Evolutionary conservation across 1,139 yeast genomes (phyloP).

Genomic region (Keqinozyma sinolaborantium): DNA sequence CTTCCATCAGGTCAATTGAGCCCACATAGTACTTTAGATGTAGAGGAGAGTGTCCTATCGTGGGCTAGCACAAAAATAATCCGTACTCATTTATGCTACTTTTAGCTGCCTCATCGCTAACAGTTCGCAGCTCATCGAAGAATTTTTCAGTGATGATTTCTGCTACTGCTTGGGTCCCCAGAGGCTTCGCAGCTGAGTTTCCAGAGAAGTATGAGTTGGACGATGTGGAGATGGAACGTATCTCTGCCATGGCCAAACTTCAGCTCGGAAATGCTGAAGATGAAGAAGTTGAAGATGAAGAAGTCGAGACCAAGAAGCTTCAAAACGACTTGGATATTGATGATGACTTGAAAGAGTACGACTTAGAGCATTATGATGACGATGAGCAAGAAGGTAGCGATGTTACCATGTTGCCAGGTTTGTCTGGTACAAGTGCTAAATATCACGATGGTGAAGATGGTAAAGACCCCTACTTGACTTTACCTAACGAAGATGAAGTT

Average conservation of each 20-base stretch:
- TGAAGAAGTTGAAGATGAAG: slow-evolving; percentile 45
- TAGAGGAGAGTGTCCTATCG: too few relatives aligned
- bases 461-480: slow-evolving; percentile 71
- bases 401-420: slow-evolving; percentile 69
- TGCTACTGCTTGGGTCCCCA: slow-evolving; percentile 92
- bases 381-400: slow-evolving; percentile 46
- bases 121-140: slow-evolving; percentile 3
- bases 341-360: slow-evolving; percentile 85
- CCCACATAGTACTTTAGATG: too few relatives aligned
- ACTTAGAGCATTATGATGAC: slow-evolving; percentile 82
- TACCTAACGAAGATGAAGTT: slow-evolving; percentile 64
- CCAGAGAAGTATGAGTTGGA: slow-evolving; percentile 86
- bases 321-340: slow-evolving; percentile 59
- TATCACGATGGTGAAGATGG: slow-evolving; percentile 54
- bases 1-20: too few relatives aligned
- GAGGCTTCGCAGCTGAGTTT: slow-evolving; percentile 91
- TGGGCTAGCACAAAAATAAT: too few relatives aligned
- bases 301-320: slow-evolving; percentile 27
- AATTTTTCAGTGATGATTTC: slow-evolving; percentile 61
- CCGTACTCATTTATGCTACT: too few relatives aligned
- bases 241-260: slow-evolving; percentile 78
- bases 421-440: slow-evolving; percentile 49
- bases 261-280: slow-evolving; percentile 74
- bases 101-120: background rate
- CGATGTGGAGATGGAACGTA: slow-evolving; percentile 91